phyloP scores from a whole-genome alignment of 305 asterid genomes.

The Euphrasia arctica region DNA sequence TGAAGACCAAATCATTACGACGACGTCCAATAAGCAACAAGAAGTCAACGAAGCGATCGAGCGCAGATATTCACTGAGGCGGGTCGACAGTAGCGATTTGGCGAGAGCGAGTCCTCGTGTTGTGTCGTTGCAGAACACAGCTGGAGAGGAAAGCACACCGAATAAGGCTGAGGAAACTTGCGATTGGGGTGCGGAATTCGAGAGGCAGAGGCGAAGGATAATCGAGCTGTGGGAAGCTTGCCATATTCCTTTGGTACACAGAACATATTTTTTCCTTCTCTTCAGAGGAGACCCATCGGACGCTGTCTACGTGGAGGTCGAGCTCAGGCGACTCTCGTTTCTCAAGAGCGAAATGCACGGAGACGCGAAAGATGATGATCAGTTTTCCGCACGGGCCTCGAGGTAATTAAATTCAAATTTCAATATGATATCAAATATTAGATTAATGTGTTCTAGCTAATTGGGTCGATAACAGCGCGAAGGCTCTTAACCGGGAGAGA shows the following conservation, averaged over 20 bases:
- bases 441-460: background rate
- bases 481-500: constrained; percentile 57
- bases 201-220: constrained; percentile 65
- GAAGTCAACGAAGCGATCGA: constrained; percentile 26
- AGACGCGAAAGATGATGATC: constrained; percentile 29
- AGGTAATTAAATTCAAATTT: constrained; percentile 36
- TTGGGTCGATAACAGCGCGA: constrained; percentile 28
- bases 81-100: constrained; percentile 23
- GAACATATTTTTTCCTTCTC: constrained; percentile 80
- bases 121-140: constrained; percentile 26
- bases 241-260: constrained; percentile 62
- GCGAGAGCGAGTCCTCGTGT: constrained; percentile 27
- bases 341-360: constrained; percentile 52
- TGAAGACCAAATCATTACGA: constrained; percentile 18
- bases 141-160: constrained; percentile 27
- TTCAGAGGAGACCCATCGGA: constrained; percentile 90
- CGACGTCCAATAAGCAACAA: constrained; percentile 22
- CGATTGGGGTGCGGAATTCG: constrained; percentile 61
- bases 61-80: constrained; percentile 31
- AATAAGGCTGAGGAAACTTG: constrained; percentile 27
- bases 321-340: constrained; percentile 74
- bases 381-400: constrained; percentile 33
- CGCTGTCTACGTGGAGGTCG: constrained; percentile 88
- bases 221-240: constrained; percentile 79
- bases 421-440: too few species aligned